A percentile compares a stretch with the other conserved stretches of the same genome.
These are phyloP conservation scores for Waltiozyma solani DNA, from an alignment of 1,139 yeast genomes.

Conservation along the genomic window DNA sequence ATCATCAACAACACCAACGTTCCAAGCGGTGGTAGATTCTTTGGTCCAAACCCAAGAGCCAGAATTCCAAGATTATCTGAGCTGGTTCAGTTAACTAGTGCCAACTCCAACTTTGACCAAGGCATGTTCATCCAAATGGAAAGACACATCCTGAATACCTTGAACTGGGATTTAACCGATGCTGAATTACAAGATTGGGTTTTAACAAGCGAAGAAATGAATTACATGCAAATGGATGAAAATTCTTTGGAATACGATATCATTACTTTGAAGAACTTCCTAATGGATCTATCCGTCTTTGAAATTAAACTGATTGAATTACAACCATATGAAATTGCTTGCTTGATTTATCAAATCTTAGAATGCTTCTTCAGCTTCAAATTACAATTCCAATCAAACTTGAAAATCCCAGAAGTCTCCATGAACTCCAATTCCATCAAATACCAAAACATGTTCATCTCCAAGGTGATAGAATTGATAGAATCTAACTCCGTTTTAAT, in stretches of 20 bases:
- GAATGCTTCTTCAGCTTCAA: slow-evolving; percentile 5
- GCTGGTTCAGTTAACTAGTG: slow-evolving; percentile 42
- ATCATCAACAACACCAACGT: slow-evolving; percentile 40
- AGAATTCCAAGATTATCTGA: slow-evolving; percentile 56
- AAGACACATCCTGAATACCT: slow-evolving; percentile 43
- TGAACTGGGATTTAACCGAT: slow-evolving; percentile 53
- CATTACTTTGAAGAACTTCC: slow-evolving; percentile 15
- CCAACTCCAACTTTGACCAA: slow-evolving; percentile 42
- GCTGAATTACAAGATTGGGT: slow-evolving; percentile 48
- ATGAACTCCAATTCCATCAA: background rate
- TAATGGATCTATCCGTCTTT: slow-evolving; percentile 14
- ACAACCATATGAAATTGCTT: slow-evolving; percentile 17
- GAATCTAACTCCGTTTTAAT: background rate
- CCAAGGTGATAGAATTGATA: background rate
- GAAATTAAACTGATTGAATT: slow-evolving; percentile 15
- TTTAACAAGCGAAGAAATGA: slow-evolving; percentile 9
- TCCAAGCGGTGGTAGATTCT: slow-evolving; percentile 47
- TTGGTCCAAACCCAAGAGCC: slow-evolving; percentile 59
- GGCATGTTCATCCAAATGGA: slow-evolving; percentile 52
- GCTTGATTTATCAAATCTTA: slow-evolving; percentile 13
- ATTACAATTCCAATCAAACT: slow-evolving; percentile 9
- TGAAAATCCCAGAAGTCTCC: slow-evolving; percentile 6
- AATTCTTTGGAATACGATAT: slow-evolving; percentile 1
- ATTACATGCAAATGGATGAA: slow-evolving; percentile 1
- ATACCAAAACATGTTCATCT: background rate